Evolutionary conservation across 371 early-diverging fungal genomes (phyloP).

Genomic region (Batrachochytrium dendrobatidis): DNA sequence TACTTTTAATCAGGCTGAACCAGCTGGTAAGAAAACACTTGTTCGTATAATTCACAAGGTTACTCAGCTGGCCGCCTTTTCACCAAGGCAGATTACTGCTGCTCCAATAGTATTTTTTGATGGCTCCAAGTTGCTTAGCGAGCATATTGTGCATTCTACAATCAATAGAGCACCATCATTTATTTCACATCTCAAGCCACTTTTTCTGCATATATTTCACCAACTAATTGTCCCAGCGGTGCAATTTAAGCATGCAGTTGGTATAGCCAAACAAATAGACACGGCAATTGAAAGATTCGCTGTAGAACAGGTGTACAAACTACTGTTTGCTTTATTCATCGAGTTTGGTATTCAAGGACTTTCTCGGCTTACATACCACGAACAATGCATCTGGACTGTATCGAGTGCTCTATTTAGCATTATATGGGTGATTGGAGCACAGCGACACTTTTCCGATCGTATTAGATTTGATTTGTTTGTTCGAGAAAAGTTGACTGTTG

Average conservation of each 20-base stretch:
- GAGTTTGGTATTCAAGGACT: constrained; percentile 15
- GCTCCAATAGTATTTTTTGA: neutral
- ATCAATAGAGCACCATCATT: neutral
- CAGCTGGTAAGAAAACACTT: too few relatives aligned
- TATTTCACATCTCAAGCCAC: neutral
- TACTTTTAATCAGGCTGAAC: too few relatives aligned
- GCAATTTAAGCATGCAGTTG: neutral
- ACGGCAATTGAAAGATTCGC: neutral
- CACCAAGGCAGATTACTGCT: too few relatives aligned
- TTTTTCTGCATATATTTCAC: neutral
- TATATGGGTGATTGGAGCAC: constrained; percentile 17
- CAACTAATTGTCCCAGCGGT: neutral
- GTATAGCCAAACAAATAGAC: neutral
- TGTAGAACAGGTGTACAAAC: neutral
- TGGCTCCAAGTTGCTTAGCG: neutral
- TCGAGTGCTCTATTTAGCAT: constrained; percentile 10
- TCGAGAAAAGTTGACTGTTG: neutral
- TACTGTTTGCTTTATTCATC: constrained; percentile 11
- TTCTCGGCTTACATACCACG: constrained; percentile 13
- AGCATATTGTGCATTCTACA: neutral
- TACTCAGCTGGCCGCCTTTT: too few relatives aligned
- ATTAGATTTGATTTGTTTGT: constrained; percentile 13
- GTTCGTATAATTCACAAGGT: too few relatives aligned
- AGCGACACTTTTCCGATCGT: neutral
- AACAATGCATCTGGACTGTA: constrained; percentile 19